Base-by-base conservation (phyloP, 441 rosid species). In the Populus hybrid region DNA sequence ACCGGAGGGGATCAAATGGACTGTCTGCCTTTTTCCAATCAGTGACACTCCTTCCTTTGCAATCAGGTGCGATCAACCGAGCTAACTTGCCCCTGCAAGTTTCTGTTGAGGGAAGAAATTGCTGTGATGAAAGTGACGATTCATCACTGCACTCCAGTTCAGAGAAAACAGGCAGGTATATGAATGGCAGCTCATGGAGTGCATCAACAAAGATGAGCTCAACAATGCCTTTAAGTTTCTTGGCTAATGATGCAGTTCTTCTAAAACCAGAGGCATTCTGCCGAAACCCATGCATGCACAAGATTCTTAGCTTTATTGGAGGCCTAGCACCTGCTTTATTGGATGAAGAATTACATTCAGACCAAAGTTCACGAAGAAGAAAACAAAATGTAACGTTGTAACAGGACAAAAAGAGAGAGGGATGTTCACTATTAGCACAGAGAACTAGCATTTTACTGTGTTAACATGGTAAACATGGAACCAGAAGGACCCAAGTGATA, bases 221-320 rank as follows among this genome's bases (percentile, higher is more conserved):
- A 0, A 90, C 93, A 2, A 91, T 84, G 77, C 78, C 88, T 83
- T 89, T 96, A 64, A 96, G 95, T 86, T 96, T 96, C 90, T 94
- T 94, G 67, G 94, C 91, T 73, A 96, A 84, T 24, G 99, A 96
- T 68, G 93, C 95, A 23, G 93, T 94, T 88, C 98, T 87, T 79
- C 98, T 94, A 76, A 96, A 94, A 80, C 98, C 81, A 72, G 98
- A 90, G 23, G 97, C 94, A 80, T 88, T 96, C 82, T 96, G 98
- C 80, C 98, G 87, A 85, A 94, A 95, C 72, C 99, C 99, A 56
- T 95, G 99, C 84, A 95, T 83, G 88, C 99, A 95, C 78, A 94
- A 83, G 79, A 94, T 91, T 83, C 90, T 90, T 72, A 94, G 87
- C 81, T 90, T 96, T 84, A 88, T 87, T 42, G 85, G 84, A 68